Conservation (phyloP, 495 filamentous ascomycete species). For the Neurospora terricola region DNA sequence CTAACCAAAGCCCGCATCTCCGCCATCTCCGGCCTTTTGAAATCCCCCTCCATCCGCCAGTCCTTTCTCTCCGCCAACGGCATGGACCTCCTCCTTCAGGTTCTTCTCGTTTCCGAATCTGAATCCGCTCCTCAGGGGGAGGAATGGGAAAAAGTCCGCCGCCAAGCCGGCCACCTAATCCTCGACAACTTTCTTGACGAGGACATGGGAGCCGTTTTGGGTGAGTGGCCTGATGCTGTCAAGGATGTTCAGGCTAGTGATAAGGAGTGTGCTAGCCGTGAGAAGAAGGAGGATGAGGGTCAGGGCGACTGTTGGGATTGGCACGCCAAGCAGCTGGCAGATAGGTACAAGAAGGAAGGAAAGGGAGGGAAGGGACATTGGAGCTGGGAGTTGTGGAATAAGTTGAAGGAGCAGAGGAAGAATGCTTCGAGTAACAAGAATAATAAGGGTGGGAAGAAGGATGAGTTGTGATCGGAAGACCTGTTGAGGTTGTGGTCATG, state of each 20-base stretch:
- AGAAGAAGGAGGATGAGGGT: not conserved
- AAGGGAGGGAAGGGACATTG: constrained; percentile 14
- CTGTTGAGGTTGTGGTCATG: not conserved
- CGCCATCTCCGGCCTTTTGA: constrained; percentile 33
- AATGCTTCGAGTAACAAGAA: not conserved
- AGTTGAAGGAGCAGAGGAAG: constrained; percentile 15
- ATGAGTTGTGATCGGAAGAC: constrained; percentile 8
- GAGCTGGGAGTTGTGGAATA: constrained; percentile 20
- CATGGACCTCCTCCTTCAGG: constrained; percentile 35
- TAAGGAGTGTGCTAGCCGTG: constrained; percentile 12
- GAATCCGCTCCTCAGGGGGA: not conserved
- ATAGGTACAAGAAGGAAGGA: constrained; percentile 6
- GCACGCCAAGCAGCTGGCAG: constrained; percentile 20
- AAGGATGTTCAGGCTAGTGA: constrained; percentile 9
- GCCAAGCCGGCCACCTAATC: constrained; percentile 40
- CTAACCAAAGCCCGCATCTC: constrained; percentile 28
- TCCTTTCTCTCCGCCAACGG: constrained; percentile 40
- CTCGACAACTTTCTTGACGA: constrained; percentile 52
- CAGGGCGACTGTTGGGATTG: constrained; percentile 33
- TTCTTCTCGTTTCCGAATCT: constrained; percentile 21
- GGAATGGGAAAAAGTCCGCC: constrained; percentile 31
- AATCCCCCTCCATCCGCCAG: constrained; percentile 32
- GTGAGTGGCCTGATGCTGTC: constrained; percentile 33
- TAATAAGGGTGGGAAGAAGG: constrained; percentile 3
- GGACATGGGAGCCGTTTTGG: constrained; percentile 42